Evolutionary conservation across 306 rosid species (phyloP), one percentile per base, ranked within the genome.

Genomic region (Acacia confusa): DNA sequence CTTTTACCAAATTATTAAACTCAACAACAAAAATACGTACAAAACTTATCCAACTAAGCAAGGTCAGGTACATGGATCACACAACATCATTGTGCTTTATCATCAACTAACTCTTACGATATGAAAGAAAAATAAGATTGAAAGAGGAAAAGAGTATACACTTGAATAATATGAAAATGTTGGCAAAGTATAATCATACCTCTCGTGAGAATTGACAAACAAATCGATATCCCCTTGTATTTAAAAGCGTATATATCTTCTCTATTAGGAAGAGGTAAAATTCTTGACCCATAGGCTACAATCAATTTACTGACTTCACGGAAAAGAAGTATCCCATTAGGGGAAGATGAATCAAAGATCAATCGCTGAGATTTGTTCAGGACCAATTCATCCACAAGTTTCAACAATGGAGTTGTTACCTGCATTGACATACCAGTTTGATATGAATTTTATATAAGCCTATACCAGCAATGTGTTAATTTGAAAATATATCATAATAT

Each of bases 201-300:
- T 85, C 97, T 90, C 0, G 86, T 66, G 70, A 94, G 94, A 86
- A 92, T 91, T 41, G 90, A 81, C 79, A 94, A 86, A 80, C 97
- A 92, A 84, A 94, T 91, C 80, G 97, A 94, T 65, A 94, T 89
- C 75, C 98, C 98, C 87, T 94, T 94, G 92, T 92, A 94, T 82
- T 92, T 94, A 84, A 84, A 92, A 55, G 94, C 81, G 70, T 94
- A 94, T 81, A 88, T 79, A 85, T 94, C 94, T 45, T 94, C 92
- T 83, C 88, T 89, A 64, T 85, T 94, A 63, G 91, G 94, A 83
- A 92, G 92, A 77, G 90, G 45, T 72, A 90, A 81, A 79, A 92
- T 84, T 81, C 97, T 90, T 83, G 97, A 92, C 76, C 98, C 98
- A 89, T 92, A 94, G 14, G 92, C 92, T 84, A 92, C 95, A 70